These are phyloP conservation scores for Houttuynia cordata DNA, from an alignment of 164 flowering plant species.

Conservation along the genomic window DNA sequence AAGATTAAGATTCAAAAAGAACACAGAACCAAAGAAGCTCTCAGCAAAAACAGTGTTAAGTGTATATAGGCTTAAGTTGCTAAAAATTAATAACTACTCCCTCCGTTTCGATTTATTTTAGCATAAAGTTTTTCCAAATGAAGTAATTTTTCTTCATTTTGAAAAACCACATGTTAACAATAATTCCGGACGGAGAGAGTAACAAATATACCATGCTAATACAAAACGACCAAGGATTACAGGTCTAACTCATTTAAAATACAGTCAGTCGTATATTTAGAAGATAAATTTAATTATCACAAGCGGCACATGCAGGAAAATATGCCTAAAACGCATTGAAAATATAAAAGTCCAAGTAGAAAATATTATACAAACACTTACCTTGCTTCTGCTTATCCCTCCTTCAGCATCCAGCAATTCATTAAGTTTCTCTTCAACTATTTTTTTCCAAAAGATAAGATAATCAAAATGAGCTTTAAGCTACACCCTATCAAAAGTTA, in stretches of 20 bases:
- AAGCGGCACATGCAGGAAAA: too few species aligned
- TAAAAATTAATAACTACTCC: too few species aligned
- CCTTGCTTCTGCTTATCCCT: conserved; percentile 84
- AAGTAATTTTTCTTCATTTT: too few species aligned
- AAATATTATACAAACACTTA: conserved; percentile 20
- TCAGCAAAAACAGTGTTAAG: too few species aligned
- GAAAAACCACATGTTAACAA: too few species aligned
- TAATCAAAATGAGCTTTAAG: neutral
- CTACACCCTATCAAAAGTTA: neutral
- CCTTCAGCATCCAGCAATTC: conserved; percentile 79
- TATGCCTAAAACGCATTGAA: neutral
- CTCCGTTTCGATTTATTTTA: too few species aligned
- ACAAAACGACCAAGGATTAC: neutral
- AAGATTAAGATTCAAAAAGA: too few species aligned
- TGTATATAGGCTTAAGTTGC: too few species aligned
- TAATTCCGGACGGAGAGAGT: too few species aligned
- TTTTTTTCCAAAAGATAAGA: conserved; percentile 2
- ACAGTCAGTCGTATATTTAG: neutral
- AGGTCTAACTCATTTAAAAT: neutral
- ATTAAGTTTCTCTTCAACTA: conserved; percentile 84
- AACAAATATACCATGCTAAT: too few species aligned
- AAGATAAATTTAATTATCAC: neutral
- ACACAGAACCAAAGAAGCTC: too few species aligned
- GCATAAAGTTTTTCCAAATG: too few species aligned
- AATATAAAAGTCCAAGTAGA: neutral